These are phyloP conservation scores for Suhomyces anneliseae DNA, from an alignment of 1,139 yeast genomes.

Conservation along the genomic window DNA sequence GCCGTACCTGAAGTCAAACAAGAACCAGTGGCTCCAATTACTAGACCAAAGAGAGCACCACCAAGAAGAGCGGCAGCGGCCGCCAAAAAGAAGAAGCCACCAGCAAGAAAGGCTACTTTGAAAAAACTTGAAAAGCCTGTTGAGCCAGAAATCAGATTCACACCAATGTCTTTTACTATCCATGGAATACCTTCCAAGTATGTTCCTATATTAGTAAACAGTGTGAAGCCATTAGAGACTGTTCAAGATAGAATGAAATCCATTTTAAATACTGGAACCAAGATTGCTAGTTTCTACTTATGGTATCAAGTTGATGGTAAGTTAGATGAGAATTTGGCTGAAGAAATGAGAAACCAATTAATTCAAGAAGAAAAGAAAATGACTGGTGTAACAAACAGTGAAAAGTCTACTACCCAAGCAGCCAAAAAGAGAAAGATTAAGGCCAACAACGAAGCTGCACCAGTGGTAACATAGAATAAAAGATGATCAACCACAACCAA, in stretches of 20 bases:
- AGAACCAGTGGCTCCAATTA: slow-evolving; percentile 1
- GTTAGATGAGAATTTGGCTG: slow-evolving; percentile 62
- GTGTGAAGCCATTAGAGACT: slow-evolving; percentile 57
- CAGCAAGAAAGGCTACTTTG: slow-evolving; percentile 22
- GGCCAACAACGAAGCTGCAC: slow-evolving; percentile 16
- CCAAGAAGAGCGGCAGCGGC: slow-evolving; percentile 17
- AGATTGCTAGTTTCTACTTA: slow-evolving; percentile 61
- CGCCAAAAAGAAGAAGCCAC: slow-evolving; percentile 23
- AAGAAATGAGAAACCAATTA: slow-evolving; percentile 42
- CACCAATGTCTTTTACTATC: slow-evolving; percentile 65
- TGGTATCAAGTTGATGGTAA: slow-evolving; percentile 88
- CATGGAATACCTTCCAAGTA: slow-evolving; percentile 65
- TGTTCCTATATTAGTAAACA: slow-evolving; percentile 67
- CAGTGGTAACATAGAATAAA: not conserved
- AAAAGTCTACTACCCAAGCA: slow-evolving; percentile 12
- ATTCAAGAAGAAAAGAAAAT: slow-evolving; percentile 45
- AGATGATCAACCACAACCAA: not conserved
- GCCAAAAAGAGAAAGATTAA: slow-evolving; percentile 37
- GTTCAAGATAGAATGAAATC: slow-evolving; percentile 64
- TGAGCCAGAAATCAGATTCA: slow-evolving; percentile 48
- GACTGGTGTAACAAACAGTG: slow-evolving; percentile 27
- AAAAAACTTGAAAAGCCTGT: slow-evolving; percentile 28
- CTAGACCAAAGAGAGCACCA: slow-evolving; percentile 19
- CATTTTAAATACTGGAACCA: slow-evolving; percentile 58
- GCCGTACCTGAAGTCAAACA: slow-evolving; percentile 4